A percentile compares a stretch with the other conserved stretches of the same genome.
These are phyloP conservation scores for Bondarzewia mesenterica DNA, from an alignment of 1,284 basidiomycete genomes.

Conservation along the genomic window DNA sequence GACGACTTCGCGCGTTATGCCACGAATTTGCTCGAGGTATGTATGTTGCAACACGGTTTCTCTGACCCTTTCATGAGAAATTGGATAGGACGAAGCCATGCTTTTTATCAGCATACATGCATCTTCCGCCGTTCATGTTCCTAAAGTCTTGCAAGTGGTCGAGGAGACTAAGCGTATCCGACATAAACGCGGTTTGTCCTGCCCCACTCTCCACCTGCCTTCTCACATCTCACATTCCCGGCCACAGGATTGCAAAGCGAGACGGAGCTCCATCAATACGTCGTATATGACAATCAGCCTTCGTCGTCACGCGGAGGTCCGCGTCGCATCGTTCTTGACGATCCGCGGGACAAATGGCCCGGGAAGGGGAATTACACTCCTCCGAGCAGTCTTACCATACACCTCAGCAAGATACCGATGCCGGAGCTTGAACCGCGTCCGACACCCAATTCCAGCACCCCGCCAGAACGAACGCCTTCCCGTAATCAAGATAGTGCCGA, in stretches of 20 bases:
- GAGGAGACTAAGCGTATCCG: slow-evolving; percentile 71
- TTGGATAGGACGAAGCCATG: slow-evolving; percentile 79
- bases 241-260: slow-evolving; percentile 43
- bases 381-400: slow-evolving; percentile 56
- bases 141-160: slow-evolving; percentile 72
- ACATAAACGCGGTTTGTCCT: slow-evolving; percentile 54
- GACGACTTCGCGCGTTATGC: slow-evolving; percentile 68
- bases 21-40: slow-evolving; percentile 52
- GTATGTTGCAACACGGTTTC: slow-evolving; percentile 16
- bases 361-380: slow-evolving; percentile 40
- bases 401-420: slow-evolving; percentile 78
- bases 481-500: not conserved
- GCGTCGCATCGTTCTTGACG: slow-evolving; percentile 58
- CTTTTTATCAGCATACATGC: slow-evolving; percentile 69
- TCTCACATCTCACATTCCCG: not conserved
- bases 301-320: slow-evolving; percentile 40
- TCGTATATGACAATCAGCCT: slow-evolving; percentile 51
- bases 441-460: not conserved
- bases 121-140: slow-evolving; percentile 53
- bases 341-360: slow-evolving; percentile 21
- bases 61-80: too few species aligned
- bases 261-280: slow-evolving; percentile 70
- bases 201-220: not conserved
- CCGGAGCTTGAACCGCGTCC: slow-evolving; percentile 59
- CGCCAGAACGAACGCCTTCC: not conserved